Base-by-base conservation (phyloP, 2,329 filamentous ascomycete species). In the Xylariaceae sp. region DNA sequence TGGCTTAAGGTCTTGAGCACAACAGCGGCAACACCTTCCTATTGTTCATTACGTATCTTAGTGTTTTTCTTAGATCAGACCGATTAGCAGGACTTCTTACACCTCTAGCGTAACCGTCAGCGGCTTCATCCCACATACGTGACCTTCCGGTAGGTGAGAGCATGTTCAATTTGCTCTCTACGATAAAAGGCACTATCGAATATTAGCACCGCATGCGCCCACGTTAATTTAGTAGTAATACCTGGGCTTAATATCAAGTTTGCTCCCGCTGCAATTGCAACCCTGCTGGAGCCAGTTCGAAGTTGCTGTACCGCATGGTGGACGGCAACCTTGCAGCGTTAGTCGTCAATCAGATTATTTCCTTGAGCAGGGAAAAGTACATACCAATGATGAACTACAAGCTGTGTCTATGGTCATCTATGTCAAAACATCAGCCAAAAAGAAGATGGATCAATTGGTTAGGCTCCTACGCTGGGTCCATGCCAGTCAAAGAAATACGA, bases 351-450 rank as follows among this genome's bases (percentile, higher is more conserved):
- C n/a, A n/a, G n/a, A n/a, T n/a, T n/a, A n/a, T n/a, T n/a, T n/a
- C n/a, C n/a, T n/a, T n/a, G n/a, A n/a, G n/a, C n/a, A n/a, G n/a
- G n/a, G n/a, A n/a, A n/a, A n/a, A n/a, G n/a, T n/a, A n/a, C n/a
- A n/a, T n/a, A n/a, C 56, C 18, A 78, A 56, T 37, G 67, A 71
- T 1, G 73, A 73, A 1, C 74, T 76, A 47, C 76, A 79, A 3
- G 75, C 76, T 0, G 76, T 78, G 33, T 78, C 74, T 9, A 79
- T 67, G 1, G 73, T 75, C 60, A 76, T 68, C n/a, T 1, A 66
- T 70, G 1, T 75, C 71, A 1, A 75, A 71, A 8, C 67, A 58
- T 62, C 67, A 67, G 55, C 71, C 63, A 56, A 73, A 75, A 40
- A 72, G 4, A 75, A 50, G 13, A 76, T 73, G 29, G 67, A 69